Base-by-base conservation (phyloP, 2,329 filamentous ascomycete genomes). In the Talaromyces pinophilus region DNA sequence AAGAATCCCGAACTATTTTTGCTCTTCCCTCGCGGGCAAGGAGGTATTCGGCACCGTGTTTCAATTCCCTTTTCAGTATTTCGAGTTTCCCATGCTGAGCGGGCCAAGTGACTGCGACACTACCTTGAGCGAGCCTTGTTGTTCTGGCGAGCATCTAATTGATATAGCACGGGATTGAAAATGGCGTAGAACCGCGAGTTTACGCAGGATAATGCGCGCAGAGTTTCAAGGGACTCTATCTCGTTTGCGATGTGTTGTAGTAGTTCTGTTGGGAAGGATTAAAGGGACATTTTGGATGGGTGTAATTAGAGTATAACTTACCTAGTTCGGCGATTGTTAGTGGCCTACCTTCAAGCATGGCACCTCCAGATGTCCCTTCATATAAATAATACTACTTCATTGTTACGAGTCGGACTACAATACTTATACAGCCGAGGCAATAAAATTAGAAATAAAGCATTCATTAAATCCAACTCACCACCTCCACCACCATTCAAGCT, bases 391-490 rank as follows among this genome's bases (percentile, higher is more conserved):
- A 44, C n/a, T 44, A 44, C 17, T 17, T 44, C n/a, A 17, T 6
- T 44, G 13, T 44, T 44, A 52, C 25, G 13, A 28, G 50, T 54
- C 17, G 19, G 15, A 8, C 15, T 54, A 54, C 50, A 54, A n/a
- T 33, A 33, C 7, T 30, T 11, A n/a, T 11, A 10, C 11, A 30
- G n/a, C 6, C 2, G 11, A 59, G 2, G 17, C 15, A 42, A 22
- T 5, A n/a, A 59, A 6, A 42, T 38, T 64, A 46, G 33, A 35
- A 64, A 42, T 6, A 64, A 19, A 64, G 28, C 48, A 55, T 54
- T 54, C 61, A 63, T 63, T 42, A 55, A 38, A 46, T 28, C 46
- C 35, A 52, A 65, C 35, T 46, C 44, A 35, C 22, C 54, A 44
- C 30, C 42, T 35, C 62, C 40, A 59, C 50, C 28, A 46, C n/a